Evolutionary conservation across 805 yeast species (phyloP).

Genomic region (Ogataea pignaliae): DNA sequence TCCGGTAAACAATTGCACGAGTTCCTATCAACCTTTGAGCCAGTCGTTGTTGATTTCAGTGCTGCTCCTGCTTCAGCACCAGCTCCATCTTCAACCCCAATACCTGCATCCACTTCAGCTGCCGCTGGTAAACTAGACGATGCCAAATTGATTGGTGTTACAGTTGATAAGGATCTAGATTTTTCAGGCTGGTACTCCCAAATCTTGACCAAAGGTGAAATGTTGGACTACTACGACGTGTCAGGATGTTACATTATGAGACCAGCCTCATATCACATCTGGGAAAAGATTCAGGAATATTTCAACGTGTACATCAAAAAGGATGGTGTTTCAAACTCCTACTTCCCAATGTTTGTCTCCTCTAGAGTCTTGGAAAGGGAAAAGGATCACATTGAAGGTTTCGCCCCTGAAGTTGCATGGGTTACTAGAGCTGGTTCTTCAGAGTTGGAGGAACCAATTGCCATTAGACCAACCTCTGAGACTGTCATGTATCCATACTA

Average conservation of each 20-base stretch:
- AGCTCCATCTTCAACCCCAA: constrained; percentile 24
- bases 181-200: constrained; percentile 98
- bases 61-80: constrained; percentile 38
- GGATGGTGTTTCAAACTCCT: constrained; percentile 89
- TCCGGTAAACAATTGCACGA: constrained; percentile 42
- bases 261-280: constrained; percentile 89
- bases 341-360: constrained; percentile 98
- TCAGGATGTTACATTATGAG: constrained; percentile 98
- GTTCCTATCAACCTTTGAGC: constrained; percentile 49
- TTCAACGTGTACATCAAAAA: constrained; percentile 78
- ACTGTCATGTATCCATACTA: constrained; percentile 99
- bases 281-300: constrained; percentile 92
- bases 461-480: constrained; percentile 98
- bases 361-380: constrained; percentile 90
- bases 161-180: constrained; percentile 87
- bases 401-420: constrained; percentile 99
- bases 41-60: constrained; percentile 51
- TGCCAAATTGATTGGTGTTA: constrained; percentile 91
- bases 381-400: constrained; percentile 98
- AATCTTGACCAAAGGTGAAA: constrained; percentile 92
- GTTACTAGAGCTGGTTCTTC: constrained; percentile 94
- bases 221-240: constrained; percentile 97
- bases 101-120: constrained; percentile 20
- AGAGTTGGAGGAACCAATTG: constrained; percentile 96
- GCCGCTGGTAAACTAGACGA: constrained; percentile 61